Evolutionary conservation across 495 filamentous ascomycete genomes (phyloP).

Genomic region (Penicillium herquei): DNA sequence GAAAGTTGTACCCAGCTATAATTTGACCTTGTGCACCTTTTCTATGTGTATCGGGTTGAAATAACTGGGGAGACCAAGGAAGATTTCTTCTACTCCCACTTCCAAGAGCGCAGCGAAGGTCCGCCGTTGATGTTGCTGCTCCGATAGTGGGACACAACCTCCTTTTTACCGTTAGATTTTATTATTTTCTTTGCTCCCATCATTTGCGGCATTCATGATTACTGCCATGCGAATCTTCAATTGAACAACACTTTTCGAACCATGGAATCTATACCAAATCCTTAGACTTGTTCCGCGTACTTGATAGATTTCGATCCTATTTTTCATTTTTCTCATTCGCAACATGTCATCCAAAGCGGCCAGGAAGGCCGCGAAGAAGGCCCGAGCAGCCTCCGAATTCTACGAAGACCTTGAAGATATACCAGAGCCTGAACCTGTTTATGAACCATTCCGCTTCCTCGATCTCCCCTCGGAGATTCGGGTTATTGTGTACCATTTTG

Average conservation of each 20-base stretch:
- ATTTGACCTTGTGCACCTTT: constrained; percentile 59
- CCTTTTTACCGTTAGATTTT: constrained; percentile 6
- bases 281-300: constrained; percentile 17
- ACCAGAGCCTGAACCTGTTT: constrained; percentile 11
- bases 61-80: constrained; percentile 65
- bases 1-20: constrained; percentile 68
- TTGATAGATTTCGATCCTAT: constrained; percentile 14
- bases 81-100: constrained; percentile 45
- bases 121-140: constrained; percentile 46
- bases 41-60: constrained; percentile 60
- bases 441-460: constrained; percentile 66
- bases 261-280: constrained; percentile 13
- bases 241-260: constrained; percentile 11
- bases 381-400: constrained; percentile 8
- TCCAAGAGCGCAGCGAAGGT: constrained; percentile 63
- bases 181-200: constrained; percentile 1
- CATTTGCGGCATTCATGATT: background rate
- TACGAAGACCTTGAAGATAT: constrained; percentile 14
- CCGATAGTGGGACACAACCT: constrained; percentile 46
- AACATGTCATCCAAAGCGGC: constrained; percentile 19
- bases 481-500: constrained; percentile 62
- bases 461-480: constrained; percentile 77
- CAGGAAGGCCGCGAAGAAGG: constrained; percentile 15
- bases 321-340: constrained; percentile 1
- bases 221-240: constrained; percentile 1